Evolutionary conservation across 2,329 filamentous ascomycete species (phyloP), one percentile per base, ranked within the genome.

Genomic region (Cladosporium halotolerans): DNA sequence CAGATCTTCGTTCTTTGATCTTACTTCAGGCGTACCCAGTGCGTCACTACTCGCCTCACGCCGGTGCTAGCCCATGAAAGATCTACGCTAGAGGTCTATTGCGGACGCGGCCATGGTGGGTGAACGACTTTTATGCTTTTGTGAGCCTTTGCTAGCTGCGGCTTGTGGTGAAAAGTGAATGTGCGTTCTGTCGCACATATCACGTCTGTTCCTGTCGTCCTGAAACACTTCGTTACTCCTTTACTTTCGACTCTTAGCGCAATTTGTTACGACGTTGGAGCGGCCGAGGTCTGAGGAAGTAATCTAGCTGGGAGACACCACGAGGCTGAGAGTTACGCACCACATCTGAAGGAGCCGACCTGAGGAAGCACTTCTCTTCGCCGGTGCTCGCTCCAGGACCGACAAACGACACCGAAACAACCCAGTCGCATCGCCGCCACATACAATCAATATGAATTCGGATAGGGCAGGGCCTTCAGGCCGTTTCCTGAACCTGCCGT

Each of bases 401-500:
- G 23, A 28, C 23, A 28, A 5, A 1, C 23, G 23, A 28, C 23
- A 28, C 4, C 7, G 5, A 5, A 28, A 28, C 23, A 28, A 4
- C 23, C 23, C 23, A 28, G 7, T 28, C 23, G 4, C 23, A 28
- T 28, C 7, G 23, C 4, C 23, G 1, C 2, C 23, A 28, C 23
- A 5, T 28, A 7, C 4, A 5, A 28, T 28, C 23, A 53, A 10
- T 16, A 53, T 53, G 50, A 46, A 45, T 36, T 53, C 44, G 6
- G 50, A 53, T 13, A 14, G 50, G 32, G 11, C 18, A 46, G 44
- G 50, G 14, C 44, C 50, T 23, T 53, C 50, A 33, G 44, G 34
- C 11, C 50, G 42, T 33, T 66, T 68, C 57, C 62, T 71, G 55
- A 65, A 67, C 44, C 58, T 74, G 40, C 68, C 71, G 33, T 68